These are phyloP conservation scores for Wickerhamiella lipophila DNA, from an alignment of 805 yeast genomes.

Conservation along the genomic window DNA sequence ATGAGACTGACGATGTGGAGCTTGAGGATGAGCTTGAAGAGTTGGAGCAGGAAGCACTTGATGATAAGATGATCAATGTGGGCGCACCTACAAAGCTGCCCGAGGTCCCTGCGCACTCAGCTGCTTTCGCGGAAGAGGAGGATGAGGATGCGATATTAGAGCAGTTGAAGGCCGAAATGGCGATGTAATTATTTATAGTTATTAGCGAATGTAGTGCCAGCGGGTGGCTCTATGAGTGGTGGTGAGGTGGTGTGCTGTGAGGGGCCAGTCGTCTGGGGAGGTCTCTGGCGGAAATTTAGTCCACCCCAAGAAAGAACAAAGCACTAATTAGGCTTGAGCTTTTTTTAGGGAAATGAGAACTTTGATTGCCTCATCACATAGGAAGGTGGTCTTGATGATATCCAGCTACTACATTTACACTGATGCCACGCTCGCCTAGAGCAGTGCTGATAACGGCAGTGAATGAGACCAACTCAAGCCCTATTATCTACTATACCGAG, in stretches of 20 bases:
- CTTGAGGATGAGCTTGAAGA: constrained; percentile 87
- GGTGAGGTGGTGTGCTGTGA: neutral
- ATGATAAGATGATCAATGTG: constrained; percentile 41
- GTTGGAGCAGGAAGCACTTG: constrained; percentile 69
- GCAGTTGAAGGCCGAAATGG: constrained; percentile 35
- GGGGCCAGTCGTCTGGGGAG: too few relatives aligned
- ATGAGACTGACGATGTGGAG: constrained; percentile 76
- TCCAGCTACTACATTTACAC: constrained; percentile 5
- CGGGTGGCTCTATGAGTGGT: neutral
- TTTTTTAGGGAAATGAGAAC: neutral
- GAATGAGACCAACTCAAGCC: neutral
- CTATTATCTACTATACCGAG: neutral
- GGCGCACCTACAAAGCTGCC: constrained; percentile 32
- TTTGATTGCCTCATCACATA: neutral
- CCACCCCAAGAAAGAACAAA: too few relatives aligned
- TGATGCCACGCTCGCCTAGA: neutral
- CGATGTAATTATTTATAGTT: constrained; percentile 21
- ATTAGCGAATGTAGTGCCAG: neutral
- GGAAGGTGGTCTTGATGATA: neutral
- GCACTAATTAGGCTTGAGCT: too few relatives aligned
- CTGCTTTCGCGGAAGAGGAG: constrained; percentile 26
- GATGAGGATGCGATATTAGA: constrained; percentile 35
- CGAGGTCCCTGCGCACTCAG: constrained; percentile 18
- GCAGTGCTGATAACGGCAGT: neutral
- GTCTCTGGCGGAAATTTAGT: too few relatives aligned